Evolutionary conservation across 768 basidiomycete species (phyloP).

Genomic region (Xerocomellus dryophilus): DNA sequence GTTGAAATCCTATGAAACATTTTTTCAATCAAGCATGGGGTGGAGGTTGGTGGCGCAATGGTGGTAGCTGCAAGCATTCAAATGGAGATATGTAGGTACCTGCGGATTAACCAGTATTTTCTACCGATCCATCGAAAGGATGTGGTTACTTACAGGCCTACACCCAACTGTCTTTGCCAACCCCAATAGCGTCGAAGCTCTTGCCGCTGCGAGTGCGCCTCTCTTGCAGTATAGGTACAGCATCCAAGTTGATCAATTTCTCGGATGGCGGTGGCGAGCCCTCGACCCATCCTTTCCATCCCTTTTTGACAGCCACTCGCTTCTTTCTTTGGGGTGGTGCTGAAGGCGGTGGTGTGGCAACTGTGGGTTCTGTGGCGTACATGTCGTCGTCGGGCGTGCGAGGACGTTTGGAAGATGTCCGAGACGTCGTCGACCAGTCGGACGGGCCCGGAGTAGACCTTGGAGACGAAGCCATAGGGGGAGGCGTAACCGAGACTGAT

Average conservation of each 20-base stretch:
- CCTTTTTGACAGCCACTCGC: conserved; percentile 64
- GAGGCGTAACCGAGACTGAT: conserved; percentile 72
- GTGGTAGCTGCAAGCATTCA: background rate
- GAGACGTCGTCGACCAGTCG: conserved; percentile 67
- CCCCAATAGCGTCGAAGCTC: conserved; percentile 76
- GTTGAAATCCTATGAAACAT: conserved; percentile 9
- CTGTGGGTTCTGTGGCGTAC: conserved; percentile 30
- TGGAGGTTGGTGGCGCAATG: background rate
- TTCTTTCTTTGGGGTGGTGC: conserved; percentile 52
- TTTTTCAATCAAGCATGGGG: conserved; percentile 11
- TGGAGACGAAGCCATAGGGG: conserved; percentile 63
- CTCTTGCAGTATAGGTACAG: conserved; percentile 66
- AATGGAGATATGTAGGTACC: conserved; percentile 1
- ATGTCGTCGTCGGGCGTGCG: conserved; percentile 68
- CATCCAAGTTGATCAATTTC: conserved; percentile 80
- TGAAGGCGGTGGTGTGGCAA: conserved; percentile 20
- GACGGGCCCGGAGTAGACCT: conserved; percentile 75
- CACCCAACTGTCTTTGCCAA: conserved; percentile 78
- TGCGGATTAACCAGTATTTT: conserved; percentile 38
- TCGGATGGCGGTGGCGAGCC: conserved; percentile 77
- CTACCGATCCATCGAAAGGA: conserved; percentile 44
- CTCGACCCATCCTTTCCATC: conserved; percentile 92
- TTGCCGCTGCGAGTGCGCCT: conserved; percentile 80
- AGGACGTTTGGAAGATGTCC: conserved; percentile 77
- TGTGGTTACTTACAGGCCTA: conserved; percentile 45